Evolutionary conservation across 2,329 filamentous ascomycete genomes (phyloP).

Genomic region (Phyllosticta citribraziliensis): DNA sequence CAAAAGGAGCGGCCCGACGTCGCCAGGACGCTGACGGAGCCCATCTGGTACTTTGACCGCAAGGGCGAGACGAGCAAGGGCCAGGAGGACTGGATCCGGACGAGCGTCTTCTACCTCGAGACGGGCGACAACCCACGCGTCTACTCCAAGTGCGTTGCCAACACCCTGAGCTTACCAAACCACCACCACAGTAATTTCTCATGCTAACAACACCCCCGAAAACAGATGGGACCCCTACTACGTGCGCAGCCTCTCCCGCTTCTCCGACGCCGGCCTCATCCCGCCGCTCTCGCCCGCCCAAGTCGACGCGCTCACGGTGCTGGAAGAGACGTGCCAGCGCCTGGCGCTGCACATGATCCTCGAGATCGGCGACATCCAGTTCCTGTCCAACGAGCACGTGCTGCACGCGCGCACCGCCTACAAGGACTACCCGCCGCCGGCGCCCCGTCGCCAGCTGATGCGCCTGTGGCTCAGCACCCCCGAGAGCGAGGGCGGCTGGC

Average conservation of each 20-base stretch:
- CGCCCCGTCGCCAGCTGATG: constrained; percentile 67
- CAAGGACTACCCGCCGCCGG: constrained; percentile 58
- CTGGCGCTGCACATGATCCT: constrained; percentile 76
- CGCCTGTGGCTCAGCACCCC: constrained; percentile 77
- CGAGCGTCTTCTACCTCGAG: constrained; percentile 69
- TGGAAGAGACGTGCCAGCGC: constrained; percentile 67
- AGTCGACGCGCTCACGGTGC: constrained; percentile 53
- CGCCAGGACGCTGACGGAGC: constrained; percentile 61
- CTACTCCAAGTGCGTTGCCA: constrained; percentile 59
- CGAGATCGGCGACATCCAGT: constrained; percentile 82
- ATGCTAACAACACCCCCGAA: constrained; percentile 9
- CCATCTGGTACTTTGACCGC: constrained; percentile 86
- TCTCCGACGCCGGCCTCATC: constrained; percentile 62
- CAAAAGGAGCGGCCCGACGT: constrained; percentile 69
- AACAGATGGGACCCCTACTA: constrained; percentile 75
- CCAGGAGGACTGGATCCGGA: constrained; percentile 64
- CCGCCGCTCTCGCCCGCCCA: constrained; percentile 63
- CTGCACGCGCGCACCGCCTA: constrained; percentile 76
- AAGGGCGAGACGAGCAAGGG: constrained; percentile 73
- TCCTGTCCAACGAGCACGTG: constrained; percentile 70
- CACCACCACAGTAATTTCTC: too few relatives aligned
- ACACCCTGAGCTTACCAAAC: too few relatives aligned
- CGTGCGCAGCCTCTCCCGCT: constrained; percentile 63
- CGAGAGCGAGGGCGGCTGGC: constrained; percentile 76
- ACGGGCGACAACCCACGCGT: constrained; percentile 48